Conservation (phyloP, 148 eudicot species). For the Rhododendron griersonianum region DNA sequence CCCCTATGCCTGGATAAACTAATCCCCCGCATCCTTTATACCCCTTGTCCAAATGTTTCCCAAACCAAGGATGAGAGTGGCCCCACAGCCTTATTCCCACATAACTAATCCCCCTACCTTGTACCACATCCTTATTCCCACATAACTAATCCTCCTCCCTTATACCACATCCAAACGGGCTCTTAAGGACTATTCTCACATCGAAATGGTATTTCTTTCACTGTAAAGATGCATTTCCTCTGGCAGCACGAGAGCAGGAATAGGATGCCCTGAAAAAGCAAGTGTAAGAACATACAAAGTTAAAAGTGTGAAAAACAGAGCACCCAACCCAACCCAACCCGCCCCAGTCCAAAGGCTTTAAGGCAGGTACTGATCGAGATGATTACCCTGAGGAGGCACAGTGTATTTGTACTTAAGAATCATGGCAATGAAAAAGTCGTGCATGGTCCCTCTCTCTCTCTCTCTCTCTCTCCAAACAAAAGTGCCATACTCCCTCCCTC, state of each 20-base stretch:
- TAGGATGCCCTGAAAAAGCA: neutral
- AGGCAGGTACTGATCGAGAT: neutral
- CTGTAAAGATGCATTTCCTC: neutral
- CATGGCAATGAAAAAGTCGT: neutral
- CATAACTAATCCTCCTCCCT: too few species aligned
- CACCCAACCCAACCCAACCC: neutral
- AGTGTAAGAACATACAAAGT: neutral
- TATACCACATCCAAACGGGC: too few species aligned
- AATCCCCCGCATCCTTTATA: too few species aligned
- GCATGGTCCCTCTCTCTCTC: neutral
- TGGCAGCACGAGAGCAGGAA: neutral
- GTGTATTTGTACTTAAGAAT: neutral
- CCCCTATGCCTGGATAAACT: too few species aligned
- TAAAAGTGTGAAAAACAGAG: neutral
- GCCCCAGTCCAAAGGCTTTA: neutral
- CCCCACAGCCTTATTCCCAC: too few species aligned
- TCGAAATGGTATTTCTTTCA: neutral
- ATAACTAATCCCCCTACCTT: too few species aligned
- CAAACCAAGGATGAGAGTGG: too few species aligned
- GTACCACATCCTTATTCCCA: too few species aligned
- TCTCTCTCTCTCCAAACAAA: neutral
- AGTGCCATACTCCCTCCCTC: neutral
- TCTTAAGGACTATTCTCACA: neutral
- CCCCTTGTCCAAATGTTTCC: too few species aligned
- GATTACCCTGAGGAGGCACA: neutral